phyloP scores from a whole-genome alignment of 192 early-diverging fungal genomes.

The Mycoemilia scoparia region DNA sequence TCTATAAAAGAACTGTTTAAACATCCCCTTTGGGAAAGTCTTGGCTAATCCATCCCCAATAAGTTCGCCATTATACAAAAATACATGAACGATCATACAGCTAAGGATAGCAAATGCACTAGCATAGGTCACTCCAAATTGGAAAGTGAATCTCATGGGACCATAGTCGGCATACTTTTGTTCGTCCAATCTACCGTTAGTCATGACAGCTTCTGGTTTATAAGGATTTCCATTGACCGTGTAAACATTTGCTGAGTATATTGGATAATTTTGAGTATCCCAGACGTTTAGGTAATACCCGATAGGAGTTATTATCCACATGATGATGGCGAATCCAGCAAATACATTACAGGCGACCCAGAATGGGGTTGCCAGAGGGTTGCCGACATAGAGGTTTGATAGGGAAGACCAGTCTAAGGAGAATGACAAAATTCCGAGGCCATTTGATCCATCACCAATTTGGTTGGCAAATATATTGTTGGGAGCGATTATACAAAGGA shows the following conservation, averaged over 20 bases:
- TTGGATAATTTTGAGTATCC: slow-evolving; percentile 37
- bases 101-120: slow-evolving; percentile 47
- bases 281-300: slow-evolving; percentile 49
- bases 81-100: no score
- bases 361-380: slow-evolving; percentile 59
- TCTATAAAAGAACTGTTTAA: no score
- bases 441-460: slow-evolving; percentile 22
- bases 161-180: slow-evolving; percentile 40
- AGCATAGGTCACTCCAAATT: slow-evolving; percentile 54
- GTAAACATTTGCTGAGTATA: slow-evolving; percentile 44
- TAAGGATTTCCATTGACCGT: slow-evolving; percentile 35
- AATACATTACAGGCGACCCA: slow-evolving; percentile 51
- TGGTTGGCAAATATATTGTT: slow-evolving; percentile 1
- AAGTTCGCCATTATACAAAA: no score
- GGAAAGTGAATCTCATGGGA: slow-evolving; percentile 48
- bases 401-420: slow-evolving; percentile 67
- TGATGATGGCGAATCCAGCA: slow-evolving; percentile 45
- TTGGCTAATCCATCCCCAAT: no score
- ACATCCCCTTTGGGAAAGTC: no score
- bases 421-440: slow-evolving; percentile 46
- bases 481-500: slow-evolving; percentile 23
- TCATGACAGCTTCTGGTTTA: slow-evolving; percentile 38
- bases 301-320: slow-evolving; percentile 59
- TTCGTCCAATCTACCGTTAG: slow-evolving; percentile 34
- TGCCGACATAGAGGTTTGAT: no score